phyloP scores from a whole-genome alignment of 2,329 filamentous ascomycete genomes.

The Delphinella strobiligena region DNA sequence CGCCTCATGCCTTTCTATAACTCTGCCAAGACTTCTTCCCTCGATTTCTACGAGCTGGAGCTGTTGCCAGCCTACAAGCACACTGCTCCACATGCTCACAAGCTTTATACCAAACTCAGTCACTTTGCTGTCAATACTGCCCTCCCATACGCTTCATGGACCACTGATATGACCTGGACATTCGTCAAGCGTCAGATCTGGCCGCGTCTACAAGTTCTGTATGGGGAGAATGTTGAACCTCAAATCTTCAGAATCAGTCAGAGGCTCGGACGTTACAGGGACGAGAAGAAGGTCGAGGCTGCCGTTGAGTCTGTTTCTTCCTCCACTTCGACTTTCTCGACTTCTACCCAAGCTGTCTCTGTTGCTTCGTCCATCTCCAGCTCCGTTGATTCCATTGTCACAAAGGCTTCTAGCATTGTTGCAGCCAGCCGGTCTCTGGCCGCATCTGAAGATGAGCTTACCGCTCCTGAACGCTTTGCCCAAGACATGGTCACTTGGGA shows the following conservation, averaged over 20 bases:
- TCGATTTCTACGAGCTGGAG: conserved; percentile 59
- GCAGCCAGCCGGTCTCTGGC: conserved; percentile 13
- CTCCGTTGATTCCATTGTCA: conserved; percentile 14
- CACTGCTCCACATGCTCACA: conserved; percentile 60
- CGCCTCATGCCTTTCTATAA: conserved; percentile 61
- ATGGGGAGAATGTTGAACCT: conserved; percentile 86
- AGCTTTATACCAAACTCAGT: conserved; percentile 55
- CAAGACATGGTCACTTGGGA: conserved; percentile 79
- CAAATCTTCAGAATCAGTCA: conserved; percentile 88
- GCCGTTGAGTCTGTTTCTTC: conserved; percentile 33
- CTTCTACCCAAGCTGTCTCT: conserved; percentile 4
- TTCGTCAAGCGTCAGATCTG: conserved; percentile 69
- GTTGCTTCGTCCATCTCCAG: conserved; percentile 9
- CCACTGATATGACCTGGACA: conserved; percentile 54
- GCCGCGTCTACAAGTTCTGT: conserved; percentile 69
- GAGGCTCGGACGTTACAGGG: conserved; percentile 65
- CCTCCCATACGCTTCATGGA: conserved; percentile 59
- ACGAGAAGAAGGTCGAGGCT: conserved; percentile 50
- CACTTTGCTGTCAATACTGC: conserved; percentile 57
- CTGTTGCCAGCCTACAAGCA: conserved; percentile 64
- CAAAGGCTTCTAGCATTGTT: conserved; percentile 16
- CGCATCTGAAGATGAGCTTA: conserved; percentile 26
- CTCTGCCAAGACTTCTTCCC: conserved; percentile 48
- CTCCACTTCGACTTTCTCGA: conserved; percentile 1
- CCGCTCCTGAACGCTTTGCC: conserved; percentile 49